Evolutionary conservation across 345 rosid genomes (phyloP), one percentile per base, ranked within the genome.

Genomic region (Eucalyptus albens): DNA sequence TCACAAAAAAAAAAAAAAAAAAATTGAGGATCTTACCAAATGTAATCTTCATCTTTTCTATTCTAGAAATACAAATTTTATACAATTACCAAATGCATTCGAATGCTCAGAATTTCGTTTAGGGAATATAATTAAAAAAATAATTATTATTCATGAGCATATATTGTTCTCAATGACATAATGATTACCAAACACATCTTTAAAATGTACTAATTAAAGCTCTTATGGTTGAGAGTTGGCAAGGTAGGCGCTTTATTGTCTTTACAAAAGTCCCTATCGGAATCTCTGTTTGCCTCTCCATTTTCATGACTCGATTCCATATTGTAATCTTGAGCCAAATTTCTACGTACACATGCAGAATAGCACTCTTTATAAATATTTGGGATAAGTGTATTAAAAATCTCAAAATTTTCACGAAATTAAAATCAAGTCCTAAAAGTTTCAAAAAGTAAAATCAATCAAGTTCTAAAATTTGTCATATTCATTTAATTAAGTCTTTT

Each of bases 61-160:
- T 53, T 53, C 5, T 53, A 53, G 11, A 19, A 2, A 53, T 53
- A 8, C 24, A 19, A 53, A 53, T 19, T 53, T 19, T 53, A 53
- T 53, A 53, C 4, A 8, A 0, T 53, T 8, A 53, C 11, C 2
- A 53, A 53, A 53, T 53, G 5, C 5, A 21, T 53, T 53, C 0
- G 5, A 53, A 53, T 53, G 59, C 26, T 53, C 0, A 53, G 0
- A 53, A 53, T 19, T 53, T 53, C 24, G 1, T 53, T 8, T 53
- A 8, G 56, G 24, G 10, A 19, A 53, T 0, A 1, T 0, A 53
- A 53, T 53, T 53, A 3, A 19, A 53, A 19, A 51, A 50, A 16
- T 0, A 16, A 17, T 1, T 7, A 53, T 3, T 17, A 8, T 19
- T 17, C 59, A 0, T 53, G 11, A 53, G 11, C 2, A 53, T 2